Evolutionary conservation across 768 basidiomycete genomes (phyloP).

Genomic region (Mycena chlorophos): DNA sequence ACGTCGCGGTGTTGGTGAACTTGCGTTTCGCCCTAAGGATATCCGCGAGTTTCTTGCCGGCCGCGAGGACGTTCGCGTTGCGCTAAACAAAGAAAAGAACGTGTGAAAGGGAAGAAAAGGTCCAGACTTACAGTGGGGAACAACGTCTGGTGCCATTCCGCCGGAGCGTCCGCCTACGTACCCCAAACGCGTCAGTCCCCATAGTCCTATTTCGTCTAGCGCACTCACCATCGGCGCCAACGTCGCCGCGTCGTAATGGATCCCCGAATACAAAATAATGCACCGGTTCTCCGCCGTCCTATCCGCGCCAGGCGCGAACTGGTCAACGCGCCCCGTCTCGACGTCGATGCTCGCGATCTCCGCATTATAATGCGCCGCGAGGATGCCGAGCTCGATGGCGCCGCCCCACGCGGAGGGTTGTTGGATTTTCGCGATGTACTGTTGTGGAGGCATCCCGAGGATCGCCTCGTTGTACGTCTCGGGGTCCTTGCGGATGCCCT

Average conservation of each 20-base stretch:
- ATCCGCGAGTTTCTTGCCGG: slow-evolving; percentile 70
- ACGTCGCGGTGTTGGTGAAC: slow-evolving; percentile 89
- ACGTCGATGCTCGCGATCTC: slow-evolving; percentile 93
- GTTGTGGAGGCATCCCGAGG: slow-evolving; percentile 74
- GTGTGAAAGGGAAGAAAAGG: not conserved
- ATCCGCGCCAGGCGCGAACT: slow-evolving; percentile 60
- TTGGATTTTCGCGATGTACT: slow-evolving; percentile 81
- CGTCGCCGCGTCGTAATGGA: slow-evolving; percentile 92
- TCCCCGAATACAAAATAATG: slow-evolving; percentile 90
- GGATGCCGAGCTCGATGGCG: slow-evolving; percentile 88
- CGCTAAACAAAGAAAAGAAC: not conserved
- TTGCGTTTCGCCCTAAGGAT: slow-evolving; percentile 75
- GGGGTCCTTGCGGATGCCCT: slow-evolving; percentile 72
- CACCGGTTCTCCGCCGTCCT: slow-evolving; percentile 48
- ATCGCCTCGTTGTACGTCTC: slow-evolving; percentile 82
- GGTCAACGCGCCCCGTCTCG: slow-evolving; percentile 87
- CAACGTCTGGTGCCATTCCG: slow-evolving; percentile 87
- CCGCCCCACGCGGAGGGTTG: slow-evolving; percentile 89
- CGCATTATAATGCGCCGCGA: slow-evolving; percentile 76
- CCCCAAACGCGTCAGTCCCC: not conserved
- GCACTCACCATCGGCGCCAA: slow-evolving; percentile 62
- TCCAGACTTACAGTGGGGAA: slow-evolving; percentile 57
- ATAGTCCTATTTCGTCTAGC: no score
- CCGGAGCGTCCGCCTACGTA: slow-evolving; percentile 58
- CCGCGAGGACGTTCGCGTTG: slow-evolving; percentile 43